Percentiles rank a stretch among this genome's conserved stretches.
Evolutionary conservation across 1,284 basidiomycete species (phyloP).

Genomic region (Cystobasidiaceae sp.): DNA sequence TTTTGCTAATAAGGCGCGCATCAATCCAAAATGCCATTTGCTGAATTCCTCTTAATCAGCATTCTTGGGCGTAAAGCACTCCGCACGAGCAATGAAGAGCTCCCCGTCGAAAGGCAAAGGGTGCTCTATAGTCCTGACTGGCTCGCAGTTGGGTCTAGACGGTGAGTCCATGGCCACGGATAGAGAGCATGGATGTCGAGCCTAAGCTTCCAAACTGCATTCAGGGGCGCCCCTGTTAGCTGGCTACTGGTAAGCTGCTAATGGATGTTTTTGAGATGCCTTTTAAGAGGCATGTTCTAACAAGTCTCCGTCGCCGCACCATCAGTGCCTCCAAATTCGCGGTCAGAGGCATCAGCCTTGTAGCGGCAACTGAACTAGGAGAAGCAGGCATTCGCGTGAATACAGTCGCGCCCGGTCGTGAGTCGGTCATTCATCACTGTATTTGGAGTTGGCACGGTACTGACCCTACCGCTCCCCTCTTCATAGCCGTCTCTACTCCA

Average conservation of each 20-base stretch:
- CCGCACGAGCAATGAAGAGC: not conserved
- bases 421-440: not conserved
- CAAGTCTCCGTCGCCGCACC: no score
- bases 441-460: not conserved
- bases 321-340: slow-evolving; percentile 13
- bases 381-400: not conserved
- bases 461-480: no score
- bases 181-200: not conserved
- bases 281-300: no score
- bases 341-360: not conserved
- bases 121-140: slow-evolving; percentile 1
- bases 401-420: slow-evolving; percentile 6
- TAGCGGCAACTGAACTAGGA: slow-evolving; percentile 4
- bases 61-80: slow-evolving; percentile 6
- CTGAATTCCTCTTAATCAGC: not conserved
- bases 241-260: no score
- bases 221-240: not conserved
- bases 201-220: not conserved
- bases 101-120: not conserved
- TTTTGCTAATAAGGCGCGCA: not conserved
- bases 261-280: no score
- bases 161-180: not conserved
- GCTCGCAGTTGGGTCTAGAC: slow-evolving; percentile 12
- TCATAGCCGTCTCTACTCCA: slow-evolving; percentile 2
- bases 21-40: not conserved